Evolutionary conservation across 2,329 filamentous ascomycete genomes (phyloP).

Genomic region (Tetracladium maxilliforme): DNA sequence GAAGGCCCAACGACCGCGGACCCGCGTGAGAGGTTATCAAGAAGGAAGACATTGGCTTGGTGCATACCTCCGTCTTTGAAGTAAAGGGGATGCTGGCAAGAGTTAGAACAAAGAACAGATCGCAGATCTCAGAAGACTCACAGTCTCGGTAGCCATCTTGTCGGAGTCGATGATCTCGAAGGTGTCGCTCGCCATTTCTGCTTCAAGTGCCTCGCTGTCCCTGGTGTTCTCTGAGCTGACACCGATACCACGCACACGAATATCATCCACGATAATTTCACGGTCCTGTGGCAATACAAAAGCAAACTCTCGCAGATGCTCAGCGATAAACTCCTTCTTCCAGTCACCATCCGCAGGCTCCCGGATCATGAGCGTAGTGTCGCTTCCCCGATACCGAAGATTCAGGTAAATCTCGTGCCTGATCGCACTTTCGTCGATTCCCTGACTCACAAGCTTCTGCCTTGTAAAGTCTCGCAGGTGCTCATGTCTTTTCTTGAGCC

Average conservation of each 20-base stretch:
- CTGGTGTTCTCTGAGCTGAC: too few relatives aligned
- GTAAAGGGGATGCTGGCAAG: too few relatives aligned
- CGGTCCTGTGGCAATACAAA: conserved; percentile 46
- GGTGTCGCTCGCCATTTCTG: too few relatives aligned
- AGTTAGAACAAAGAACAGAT: too few relatives aligned
- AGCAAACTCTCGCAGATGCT: conserved; percentile 52
- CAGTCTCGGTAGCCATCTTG: too few relatives aligned
- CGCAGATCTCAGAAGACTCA: too few relatives aligned
- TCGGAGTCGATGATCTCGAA: too few relatives aligned
- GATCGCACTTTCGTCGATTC: too few relatives aligned
- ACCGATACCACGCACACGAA: conserved; percentile 36
- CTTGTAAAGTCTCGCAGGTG: too few relatives aligned
- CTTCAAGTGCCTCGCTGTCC: too few relatives aligned
- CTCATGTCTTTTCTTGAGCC: conserved; percentile 1
- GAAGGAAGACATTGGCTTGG: conserved; percentile 12
- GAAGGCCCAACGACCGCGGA: conserved; percentile 45
- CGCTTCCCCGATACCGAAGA: conserved; percentile 25
- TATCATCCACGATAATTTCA: conserved; percentile 52
- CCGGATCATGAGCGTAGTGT: conserved; percentile 25
- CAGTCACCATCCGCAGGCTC: conserved; percentile 21
- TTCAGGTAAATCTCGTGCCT: conserved; percentile 21
- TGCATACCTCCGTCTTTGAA: too few relatives aligned
- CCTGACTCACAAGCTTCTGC: too few relatives aligned
- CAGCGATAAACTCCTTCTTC: conserved; percentile 44
- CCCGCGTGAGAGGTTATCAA: conserved; percentile 40